Percentiles rank a stretch among this genome's conserved stretches.
phyloP scores from a whole-genome alignment of 2,329 filamentous ascomycete genomes.

The Knufia petricola region DNA sequence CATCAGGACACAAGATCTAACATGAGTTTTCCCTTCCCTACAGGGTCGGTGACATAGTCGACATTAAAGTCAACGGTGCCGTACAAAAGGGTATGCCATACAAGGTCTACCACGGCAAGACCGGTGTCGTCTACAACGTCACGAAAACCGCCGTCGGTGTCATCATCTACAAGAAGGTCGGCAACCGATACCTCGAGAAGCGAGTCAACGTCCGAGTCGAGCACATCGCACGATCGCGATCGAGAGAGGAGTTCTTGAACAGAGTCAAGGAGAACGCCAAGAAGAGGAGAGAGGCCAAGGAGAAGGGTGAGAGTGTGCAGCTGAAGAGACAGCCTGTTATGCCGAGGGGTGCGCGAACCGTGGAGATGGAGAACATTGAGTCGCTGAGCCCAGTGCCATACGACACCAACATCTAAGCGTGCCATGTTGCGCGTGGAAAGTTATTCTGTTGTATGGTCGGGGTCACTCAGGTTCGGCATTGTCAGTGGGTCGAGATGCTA shows the following conservation, averaged over 20 bases:
- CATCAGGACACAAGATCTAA: constrained; percentile 17
- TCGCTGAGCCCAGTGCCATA: constrained; percentile 86
- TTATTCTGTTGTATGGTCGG: no score
- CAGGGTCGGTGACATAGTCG: constrained; percentile 95
- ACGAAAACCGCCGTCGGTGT: constrained; percentile 95
- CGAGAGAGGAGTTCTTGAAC: constrained; percentile 90
- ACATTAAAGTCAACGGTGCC: constrained; percentile 97
- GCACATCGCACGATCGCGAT: constrained; percentile 91
- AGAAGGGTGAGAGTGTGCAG: constrained; percentile 73
- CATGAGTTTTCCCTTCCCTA: constrained; percentile 36
- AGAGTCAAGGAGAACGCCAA: constrained; percentile 94
- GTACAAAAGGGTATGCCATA: constrained; percentile 98
- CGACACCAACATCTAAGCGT: constrained; percentile 93
- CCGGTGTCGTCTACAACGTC: constrained; percentile 96
- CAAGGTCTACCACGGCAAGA: constrained; percentile 99
- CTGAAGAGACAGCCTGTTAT: constrained; percentile 81
- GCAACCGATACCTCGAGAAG: constrained; percentile 99
- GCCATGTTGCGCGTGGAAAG: no score
- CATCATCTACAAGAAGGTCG: constrained; percentile 99
- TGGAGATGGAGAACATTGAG: constrained; percentile 69
- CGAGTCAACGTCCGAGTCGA: constrained; percentile 98
- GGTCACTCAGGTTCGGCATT: no score
- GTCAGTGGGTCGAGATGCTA: no score
- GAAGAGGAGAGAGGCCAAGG: constrained; percentile 88
- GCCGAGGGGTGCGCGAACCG: constrained; percentile 70